phyloP scores from a whole-genome alignment of 1,284 basidiomycete species.

The Coriolopsis trogii region DNA sequence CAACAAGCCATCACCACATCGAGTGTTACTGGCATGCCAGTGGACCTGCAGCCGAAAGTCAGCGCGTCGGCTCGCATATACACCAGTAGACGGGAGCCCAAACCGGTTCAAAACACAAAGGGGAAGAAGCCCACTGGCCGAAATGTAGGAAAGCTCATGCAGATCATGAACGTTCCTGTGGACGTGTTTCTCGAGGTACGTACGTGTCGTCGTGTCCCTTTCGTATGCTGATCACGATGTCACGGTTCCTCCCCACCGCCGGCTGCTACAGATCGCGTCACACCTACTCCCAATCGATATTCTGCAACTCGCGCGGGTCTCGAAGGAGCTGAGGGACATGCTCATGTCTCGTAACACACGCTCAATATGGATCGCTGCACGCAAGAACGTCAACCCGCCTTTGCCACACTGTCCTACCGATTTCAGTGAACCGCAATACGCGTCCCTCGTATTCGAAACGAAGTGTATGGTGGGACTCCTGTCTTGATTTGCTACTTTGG shows the following conservation, averaged over 20 bases:
- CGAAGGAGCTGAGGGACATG: neutral
- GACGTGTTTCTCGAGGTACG: slow-evolving; percentile 24
- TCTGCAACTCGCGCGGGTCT: slow-evolving; percentile 5
- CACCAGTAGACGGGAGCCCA: too few species aligned
- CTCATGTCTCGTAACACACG: neutral
- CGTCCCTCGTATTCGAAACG: slow-evolving; percentile 1
- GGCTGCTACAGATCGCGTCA: slow-evolving; percentile 30
- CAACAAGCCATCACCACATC: too few species aligned
- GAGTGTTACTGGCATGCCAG: too few species aligned
- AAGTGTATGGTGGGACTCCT: neutral
- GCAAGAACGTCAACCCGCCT: neutral
- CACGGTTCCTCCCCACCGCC: neutral
- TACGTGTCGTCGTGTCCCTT: neutral
- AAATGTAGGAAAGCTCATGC: slow-evolving; percentile 18
- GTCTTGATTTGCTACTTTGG: neutral
- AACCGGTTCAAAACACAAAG: neutral
- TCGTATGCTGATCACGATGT: neutral
- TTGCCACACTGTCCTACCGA: neutral
- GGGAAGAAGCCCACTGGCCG: slow-evolving; percentile 5
- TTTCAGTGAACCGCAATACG: neutral
- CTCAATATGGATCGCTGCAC: neutral
- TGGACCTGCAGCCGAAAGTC: too few species aligned
- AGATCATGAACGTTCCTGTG: slow-evolving; percentile 20
- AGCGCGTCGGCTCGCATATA: too few species aligned
- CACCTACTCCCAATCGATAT: slow-evolving; percentile 35